Percentiles rank a stretch among this genome's conserved stretches.
Evolutionary conservation across 257 asterid species (phyloP).

Genomic region (Osmanthus fragrans): DNA sequence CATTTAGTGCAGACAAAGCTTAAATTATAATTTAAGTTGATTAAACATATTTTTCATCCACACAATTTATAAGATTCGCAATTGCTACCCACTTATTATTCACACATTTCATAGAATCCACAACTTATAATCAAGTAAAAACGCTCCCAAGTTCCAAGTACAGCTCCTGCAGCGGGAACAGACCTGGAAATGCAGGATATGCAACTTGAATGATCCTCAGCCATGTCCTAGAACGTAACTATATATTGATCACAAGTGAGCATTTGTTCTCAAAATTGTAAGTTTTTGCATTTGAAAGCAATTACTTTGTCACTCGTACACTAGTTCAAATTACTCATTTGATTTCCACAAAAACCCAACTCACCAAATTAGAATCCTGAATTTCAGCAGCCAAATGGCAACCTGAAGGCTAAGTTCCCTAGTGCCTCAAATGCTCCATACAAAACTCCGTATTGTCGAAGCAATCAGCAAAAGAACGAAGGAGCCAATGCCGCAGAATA

Average conservation of each 20-base stretch:
- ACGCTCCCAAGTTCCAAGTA: neutral
- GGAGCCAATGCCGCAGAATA: neutral
- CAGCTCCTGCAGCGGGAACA: neutral
- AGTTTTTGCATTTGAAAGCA: neutral
- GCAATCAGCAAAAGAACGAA: neutral
- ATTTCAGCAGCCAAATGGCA: slow-evolving; percentile 13
- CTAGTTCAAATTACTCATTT: neutral
- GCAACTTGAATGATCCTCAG: neutral
- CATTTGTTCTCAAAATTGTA: neutral
- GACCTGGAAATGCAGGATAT: neutral
- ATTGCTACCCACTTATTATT: too few species aligned
- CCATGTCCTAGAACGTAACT: neutral
- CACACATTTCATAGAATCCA: too few species aligned
- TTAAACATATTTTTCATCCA: too few species aligned
- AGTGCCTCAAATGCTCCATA: neutral
- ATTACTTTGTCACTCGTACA: neutral
- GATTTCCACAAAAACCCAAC: neutral
- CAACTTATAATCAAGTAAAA: too few species aligned
- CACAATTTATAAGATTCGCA: too few species aligned
- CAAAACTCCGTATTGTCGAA: neutral
- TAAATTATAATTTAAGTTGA: too few species aligned
- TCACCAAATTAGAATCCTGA: slow-evolving; percentile 3
- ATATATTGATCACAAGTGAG: neutral
- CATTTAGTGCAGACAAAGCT: neutral
- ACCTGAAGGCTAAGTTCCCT: neutral